phyloP scores from a whole-genome alignment of 2,329 filamentous ascomycete species.

The Penicillium sp. region DNA sequence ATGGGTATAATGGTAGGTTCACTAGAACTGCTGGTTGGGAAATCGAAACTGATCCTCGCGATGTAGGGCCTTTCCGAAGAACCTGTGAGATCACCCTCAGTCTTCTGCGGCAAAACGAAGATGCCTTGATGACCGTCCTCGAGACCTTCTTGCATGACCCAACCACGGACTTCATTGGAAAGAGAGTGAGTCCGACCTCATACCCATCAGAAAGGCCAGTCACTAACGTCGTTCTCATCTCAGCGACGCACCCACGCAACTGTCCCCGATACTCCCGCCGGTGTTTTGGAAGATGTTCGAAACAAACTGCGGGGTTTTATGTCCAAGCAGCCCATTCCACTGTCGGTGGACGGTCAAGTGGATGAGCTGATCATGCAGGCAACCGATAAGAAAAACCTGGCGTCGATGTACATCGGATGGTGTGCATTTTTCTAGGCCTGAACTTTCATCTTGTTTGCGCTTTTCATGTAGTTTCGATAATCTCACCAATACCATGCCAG shows the following conservation, averaged over 20 bases:
- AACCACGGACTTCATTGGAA: constrained; percentile 84
- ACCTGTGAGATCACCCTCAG: constrained; percentile 83
- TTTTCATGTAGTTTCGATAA: not conserved
- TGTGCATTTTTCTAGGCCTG: constrained; percentile 58
- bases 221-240: not conserved
- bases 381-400: constrained; percentile 70
- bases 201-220: not conserved
- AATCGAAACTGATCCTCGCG: not conserved
- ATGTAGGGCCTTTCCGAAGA: constrained; percentile 69
- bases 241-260: constrained; percentile 49
- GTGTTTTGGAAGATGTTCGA: constrained; percentile 82
- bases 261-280: constrained; percentile 63
- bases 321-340: constrained; percentile 79
- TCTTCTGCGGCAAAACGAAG: constrained; percentile 82
- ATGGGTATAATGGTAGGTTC: constrained; percentile 68
- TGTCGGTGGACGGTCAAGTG: constrained; percentile 96
- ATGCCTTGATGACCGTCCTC: constrained; percentile 93
- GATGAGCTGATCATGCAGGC: constrained; percentile 88
- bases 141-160: constrained; percentile 97
- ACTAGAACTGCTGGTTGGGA: not conserved
- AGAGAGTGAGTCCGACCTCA: constrained; percentile 49
- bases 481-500: not conserved
- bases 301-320: constrained; percentile 81
- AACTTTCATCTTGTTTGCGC: not conserved
- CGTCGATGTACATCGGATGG: constrained; percentile 98